phyloP scores from a whole-genome alignment of 139 green algal genomes.

The Volvox reticuliferus region DNA sequence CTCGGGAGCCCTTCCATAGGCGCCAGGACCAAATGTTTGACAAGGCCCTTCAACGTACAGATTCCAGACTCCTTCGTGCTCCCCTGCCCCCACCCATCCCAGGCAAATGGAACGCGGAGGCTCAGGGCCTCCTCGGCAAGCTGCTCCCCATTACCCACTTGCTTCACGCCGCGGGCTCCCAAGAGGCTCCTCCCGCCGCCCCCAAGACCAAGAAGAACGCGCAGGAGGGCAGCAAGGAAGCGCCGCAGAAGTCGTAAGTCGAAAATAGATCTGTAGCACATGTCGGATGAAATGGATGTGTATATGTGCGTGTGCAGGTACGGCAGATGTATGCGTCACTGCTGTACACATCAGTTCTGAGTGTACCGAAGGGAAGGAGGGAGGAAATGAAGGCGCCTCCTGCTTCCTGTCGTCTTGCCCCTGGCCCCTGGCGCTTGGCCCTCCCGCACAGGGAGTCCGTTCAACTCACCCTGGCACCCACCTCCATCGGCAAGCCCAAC shows the following conservation, averaged over 20 bases:
- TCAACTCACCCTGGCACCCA: slow-evolving; percentile 37
- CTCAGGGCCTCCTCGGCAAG: slow-evolving; percentile 59
- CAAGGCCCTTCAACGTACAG: not conserved
- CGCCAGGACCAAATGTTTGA: not conserved
- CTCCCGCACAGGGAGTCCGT: slow-evolving; percentile 25
- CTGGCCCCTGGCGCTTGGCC: not conserved
- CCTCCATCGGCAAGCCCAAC: not conserved
- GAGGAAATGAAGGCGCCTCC: too few species aligned
- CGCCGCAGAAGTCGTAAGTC: slow-evolving; percentile 18
- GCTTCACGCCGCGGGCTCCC: slow-evolving; percentile 63
- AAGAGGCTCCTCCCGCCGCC: slow-evolving; percentile 53
- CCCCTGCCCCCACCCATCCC: not conserved
- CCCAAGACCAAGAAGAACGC: slow-evolving; percentile 53
- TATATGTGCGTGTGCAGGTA: not conserved
- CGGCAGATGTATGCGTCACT: not conserved
- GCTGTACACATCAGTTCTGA: not conserved
- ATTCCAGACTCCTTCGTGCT: not conserved
- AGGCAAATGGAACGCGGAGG: slow-evolving; percentile 61
- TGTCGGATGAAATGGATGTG: too few species aligned
- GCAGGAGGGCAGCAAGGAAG: not conserved
- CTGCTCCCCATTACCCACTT: slow-evolving; percentile 67
- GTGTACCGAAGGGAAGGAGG: too few species aligned
- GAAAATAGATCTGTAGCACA: not conserved
- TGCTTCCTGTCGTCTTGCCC: not conserved
- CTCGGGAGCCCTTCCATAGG: not conserved